A percentile compares a stretch with the other conserved stretches of the same genome.
These are phyloP conservation scores for Artemisia tridentata DNA, from an alignment of 129 eudicot genomes.

Conservation along the genomic window DNA sequence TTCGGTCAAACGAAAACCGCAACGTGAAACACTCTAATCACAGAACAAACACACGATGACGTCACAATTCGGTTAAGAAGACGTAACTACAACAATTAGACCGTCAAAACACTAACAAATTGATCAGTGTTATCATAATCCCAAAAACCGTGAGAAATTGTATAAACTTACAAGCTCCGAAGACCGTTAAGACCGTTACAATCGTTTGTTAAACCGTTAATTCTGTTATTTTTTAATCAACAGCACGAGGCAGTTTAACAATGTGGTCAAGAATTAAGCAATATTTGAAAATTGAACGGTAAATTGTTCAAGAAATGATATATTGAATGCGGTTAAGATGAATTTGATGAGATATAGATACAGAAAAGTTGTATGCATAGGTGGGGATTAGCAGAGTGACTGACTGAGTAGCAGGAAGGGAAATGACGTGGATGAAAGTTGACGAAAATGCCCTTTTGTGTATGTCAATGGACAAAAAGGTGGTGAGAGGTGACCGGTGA, in stretches of 20 bases:
- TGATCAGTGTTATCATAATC: conserved; percentile 16
- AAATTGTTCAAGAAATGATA: conserved; percentile 5
- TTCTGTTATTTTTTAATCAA: conserved; percentile 1
- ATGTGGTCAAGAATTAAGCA: not conserved
- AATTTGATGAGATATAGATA: conserved; percentile 3
- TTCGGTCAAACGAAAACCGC: conserved; percentile 5
- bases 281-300: no score
- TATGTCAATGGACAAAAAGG: conserved; percentile 27
- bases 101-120: conserved; percentile 21
- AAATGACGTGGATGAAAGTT: conserved; percentile 13
- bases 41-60: not conserved
- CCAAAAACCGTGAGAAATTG: conserved; percentile 23
- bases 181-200: conserved; percentile 13
- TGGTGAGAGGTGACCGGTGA: not conserved
- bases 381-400: conserved; percentile 25
- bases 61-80: conserved; percentile 18
- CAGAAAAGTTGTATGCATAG: conserved; percentile 15
- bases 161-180: conserved; percentile 32
- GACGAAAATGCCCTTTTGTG: conserved; percentile 34
- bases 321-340: conserved; percentile 8
- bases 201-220: conserved; percentile 9
- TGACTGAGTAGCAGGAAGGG: conserved; percentile 20
- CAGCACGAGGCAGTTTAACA: conserved; percentile 4
- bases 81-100: conserved; percentile 8
- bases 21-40: conserved; percentile 6